phyloP scores from a whole-genome alignment of 306 rosid genomes.

The Astragalus glycyphyllos region DNA sequence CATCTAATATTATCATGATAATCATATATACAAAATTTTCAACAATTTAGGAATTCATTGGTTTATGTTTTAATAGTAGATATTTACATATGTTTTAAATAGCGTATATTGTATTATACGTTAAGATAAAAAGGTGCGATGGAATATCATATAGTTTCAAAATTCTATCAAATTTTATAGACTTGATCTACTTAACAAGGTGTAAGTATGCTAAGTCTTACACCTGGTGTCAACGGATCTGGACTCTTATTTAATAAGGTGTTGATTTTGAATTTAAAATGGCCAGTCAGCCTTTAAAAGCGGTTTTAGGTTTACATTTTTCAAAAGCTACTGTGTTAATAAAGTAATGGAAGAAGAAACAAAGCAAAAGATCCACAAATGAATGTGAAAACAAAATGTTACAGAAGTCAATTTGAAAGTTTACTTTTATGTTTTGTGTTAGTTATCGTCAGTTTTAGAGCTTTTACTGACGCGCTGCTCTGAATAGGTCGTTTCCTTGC shows the following conservation, averaged over 20 bases:
- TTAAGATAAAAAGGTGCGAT: too few species aligned
- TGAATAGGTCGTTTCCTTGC: slow-evolving; percentile 89
- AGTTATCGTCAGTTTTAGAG: slow-evolving; percentile 18
- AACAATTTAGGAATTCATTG: too few species aligned
- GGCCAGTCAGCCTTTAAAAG: slow-evolving; percentile 3
- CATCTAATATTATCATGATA: too few species aligned
- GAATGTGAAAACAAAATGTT: slow-evolving; percentile 4
- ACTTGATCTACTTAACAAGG: too few species aligned
- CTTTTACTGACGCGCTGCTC: slow-evolving; percentile 24
- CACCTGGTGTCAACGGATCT: too few species aligned
- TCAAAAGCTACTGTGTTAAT: slow-evolving; percentile 28
- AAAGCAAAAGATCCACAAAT: not conserved
- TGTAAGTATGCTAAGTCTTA: too few species aligned
- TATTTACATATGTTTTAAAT: too few species aligned
- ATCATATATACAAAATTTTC: too few species aligned
- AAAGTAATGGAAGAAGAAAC: slow-evolving; percentile 21
- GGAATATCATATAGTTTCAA: too few species aligned
- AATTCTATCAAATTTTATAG: too few species aligned
- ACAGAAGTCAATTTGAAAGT: slow-evolving; percentile 5
- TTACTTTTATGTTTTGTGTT: not conserved
- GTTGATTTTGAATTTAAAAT: slow-evolving; percentile 6
- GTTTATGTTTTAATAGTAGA: too few species aligned
- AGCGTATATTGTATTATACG: too few species aligned
- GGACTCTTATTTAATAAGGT: not conserved
- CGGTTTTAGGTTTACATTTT: not conserved